These are phyloP conservation scores for Zymoseptoria pseudotritici DNA, from an alignment of 2,329 filamentous ascomycete genomes.

Conservation along the genomic window DNA sequence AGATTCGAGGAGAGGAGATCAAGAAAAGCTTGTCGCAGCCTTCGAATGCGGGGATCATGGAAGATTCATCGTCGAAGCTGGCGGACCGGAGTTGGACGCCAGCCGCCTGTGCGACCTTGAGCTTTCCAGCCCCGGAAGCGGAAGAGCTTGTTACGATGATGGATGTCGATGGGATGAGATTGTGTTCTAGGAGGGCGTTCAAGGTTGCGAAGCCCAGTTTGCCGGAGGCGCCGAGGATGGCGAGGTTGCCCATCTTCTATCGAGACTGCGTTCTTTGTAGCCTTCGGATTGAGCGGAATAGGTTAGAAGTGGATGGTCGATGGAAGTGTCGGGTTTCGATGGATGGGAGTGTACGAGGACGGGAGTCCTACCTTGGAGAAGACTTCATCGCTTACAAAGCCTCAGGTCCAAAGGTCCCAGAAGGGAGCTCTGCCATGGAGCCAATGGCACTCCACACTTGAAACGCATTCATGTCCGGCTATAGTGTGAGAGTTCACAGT, in stretches of 20 bases:
- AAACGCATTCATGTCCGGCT: too few relatives aligned
- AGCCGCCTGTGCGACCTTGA: constrained; percentile 8
- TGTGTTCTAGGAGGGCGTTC: constrained; percentile 34
- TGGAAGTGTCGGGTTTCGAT: too few relatives aligned
- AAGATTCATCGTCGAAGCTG: constrained; percentile 34
- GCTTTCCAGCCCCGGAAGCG: constrained; percentile 24
- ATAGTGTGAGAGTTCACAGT: too few relatives aligned
- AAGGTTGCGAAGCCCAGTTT: constrained; percentile 41
- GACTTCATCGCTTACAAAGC: too few relatives aligned
- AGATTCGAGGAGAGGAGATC: constrained; percentile 38
- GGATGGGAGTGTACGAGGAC: too few relatives aligned
- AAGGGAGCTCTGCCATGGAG: too few relatives aligned
- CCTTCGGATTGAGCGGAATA: too few relatives aligned
- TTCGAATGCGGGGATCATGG: constrained; percentile 29
- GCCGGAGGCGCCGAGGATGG: constrained; percentile 39
- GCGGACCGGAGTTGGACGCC: constrained; percentile 32
- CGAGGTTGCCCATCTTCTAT: constrained; percentile 19
- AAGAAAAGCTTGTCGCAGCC: constrained; percentile 39
- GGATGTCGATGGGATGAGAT: constrained; percentile 31
- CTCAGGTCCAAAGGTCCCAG: too few relatives aligned
- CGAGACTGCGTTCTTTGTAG: neutral
- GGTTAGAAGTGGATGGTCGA: too few relatives aligned
- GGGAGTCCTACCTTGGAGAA: too few relatives aligned
- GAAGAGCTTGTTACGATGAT: constrained; percentile 34
- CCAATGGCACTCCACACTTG: too few relatives aligned